Percentiles rank a stretch among this genome's conserved stretches.
Evolutionary conservation across 306 rosid genomes (phyloP).

Genomic region (Prosopis cineraria): DNA sequence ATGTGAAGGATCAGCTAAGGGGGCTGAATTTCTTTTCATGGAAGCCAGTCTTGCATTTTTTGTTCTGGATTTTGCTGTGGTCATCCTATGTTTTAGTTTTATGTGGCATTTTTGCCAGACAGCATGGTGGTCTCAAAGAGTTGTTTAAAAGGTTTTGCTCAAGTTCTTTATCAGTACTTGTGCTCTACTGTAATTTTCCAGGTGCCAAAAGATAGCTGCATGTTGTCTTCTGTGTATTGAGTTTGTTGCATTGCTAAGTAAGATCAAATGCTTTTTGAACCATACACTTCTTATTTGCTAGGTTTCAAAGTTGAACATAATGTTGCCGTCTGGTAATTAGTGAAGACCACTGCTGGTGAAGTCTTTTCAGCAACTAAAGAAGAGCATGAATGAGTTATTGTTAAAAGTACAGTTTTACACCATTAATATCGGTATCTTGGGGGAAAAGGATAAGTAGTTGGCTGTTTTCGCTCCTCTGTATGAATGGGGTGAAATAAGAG

Average conservation of each 20-base stretch:
- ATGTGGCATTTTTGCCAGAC: conserved; percentile 60
- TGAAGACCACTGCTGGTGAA: conserved; percentile 29
- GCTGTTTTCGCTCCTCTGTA: neutral
- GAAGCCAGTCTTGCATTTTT: conserved; percentile 34
- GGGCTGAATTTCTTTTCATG: conserved; percentile 53
- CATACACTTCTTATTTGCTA: conserved; percentile 20
- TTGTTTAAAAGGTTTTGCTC: conserved; percentile 77
- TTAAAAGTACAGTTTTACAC: neutral
- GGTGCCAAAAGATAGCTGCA: conserved; percentile 9
- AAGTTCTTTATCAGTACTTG: neutral
- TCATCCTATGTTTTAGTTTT: conserved; percentile 75
- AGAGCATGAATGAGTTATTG: neutral
- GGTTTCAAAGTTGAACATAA: conserved; percentile 14
- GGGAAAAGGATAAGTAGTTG: neutral
- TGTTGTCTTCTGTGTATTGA: conserved; percentile 3
- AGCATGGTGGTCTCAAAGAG: conserved; percentile 82
- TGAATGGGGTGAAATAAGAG: neutral
- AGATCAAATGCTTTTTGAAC: neutral
- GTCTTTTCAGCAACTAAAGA: neutral
- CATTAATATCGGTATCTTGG: neutral
- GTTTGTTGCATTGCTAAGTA: neutral
- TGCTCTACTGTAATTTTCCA: conserved; percentile 1
- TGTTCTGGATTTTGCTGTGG: conserved; percentile 60
- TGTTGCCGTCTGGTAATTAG: neutral
- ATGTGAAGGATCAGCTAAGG: conserved; percentile 39